Conservation (phyloP, 139 green algal species). For the Trebouxia sp. region DNA sequence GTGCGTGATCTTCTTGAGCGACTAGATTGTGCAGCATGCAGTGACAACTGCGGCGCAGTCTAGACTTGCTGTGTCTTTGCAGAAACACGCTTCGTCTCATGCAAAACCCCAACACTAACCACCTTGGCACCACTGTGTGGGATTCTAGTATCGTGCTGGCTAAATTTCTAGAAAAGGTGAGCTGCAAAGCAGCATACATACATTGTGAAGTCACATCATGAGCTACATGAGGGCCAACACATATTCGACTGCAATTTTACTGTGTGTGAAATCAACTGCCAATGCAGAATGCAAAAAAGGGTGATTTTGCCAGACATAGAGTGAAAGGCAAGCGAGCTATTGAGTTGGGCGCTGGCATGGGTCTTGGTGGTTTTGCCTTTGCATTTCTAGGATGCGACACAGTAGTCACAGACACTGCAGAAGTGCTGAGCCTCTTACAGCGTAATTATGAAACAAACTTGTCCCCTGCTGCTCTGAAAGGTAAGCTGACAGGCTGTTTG, state of each 20-base stretch:
- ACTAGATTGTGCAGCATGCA: too few relatives aligned
- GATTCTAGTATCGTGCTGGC: slow-evolving; percentile 88
- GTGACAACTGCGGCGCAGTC: too few relatives aligned
- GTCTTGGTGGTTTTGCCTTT: slow-evolving; percentile 65
- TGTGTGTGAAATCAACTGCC: background rate
- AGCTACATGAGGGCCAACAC: background rate
- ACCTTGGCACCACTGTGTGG: slow-evolving; percentile 93
- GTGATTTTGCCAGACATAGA: slow-evolving; percentile 68
- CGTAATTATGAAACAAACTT: slow-evolving; percentile 82
- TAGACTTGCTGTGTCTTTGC: background rate
- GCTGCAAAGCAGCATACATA: background rate
- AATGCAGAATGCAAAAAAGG: slow-evolving; percentile 70
- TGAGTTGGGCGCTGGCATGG: slow-evolving; percentile 89
- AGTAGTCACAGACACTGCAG: slow-evolving; percentile 70
- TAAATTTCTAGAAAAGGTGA: slow-evolving; percentile 89
- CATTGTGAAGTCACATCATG: background rate
- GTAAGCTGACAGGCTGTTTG: too few relatives aligned
- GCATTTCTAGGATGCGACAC: slow-evolving; percentile 67
- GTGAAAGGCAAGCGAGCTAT: slow-evolving; percentile 71
- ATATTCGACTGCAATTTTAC: background rate
- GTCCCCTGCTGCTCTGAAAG: slow-evolving; percentile 47
- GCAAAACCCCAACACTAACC: slow-evolving; percentile 79
- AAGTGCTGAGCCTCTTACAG: slow-evolving; percentile 59
- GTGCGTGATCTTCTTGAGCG: background rate
- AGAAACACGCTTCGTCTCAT: slow-evolving; percentile 59